A percentile compares a stretch with the other conserved stretches of the same genome.
These are phyloP conservation scores for Camellia japonica DNA, from an alignment of 148 eudicot genomes.

Conservation along the genomic window DNA sequence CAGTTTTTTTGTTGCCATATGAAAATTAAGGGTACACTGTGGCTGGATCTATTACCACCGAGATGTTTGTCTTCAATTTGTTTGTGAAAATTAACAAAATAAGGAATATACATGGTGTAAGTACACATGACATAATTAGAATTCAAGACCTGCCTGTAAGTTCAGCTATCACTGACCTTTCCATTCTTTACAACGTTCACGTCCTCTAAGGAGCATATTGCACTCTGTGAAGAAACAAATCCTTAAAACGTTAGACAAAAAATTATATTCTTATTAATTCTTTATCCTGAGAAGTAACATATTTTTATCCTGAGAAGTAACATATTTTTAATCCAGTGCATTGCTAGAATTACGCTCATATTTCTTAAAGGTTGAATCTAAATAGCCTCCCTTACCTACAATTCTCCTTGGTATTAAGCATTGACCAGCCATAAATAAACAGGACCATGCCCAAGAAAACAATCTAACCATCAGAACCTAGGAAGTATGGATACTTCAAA, in stretches of 20 bases:
- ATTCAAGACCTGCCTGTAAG: neutral
- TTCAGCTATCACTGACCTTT: constrained; percentile 49
- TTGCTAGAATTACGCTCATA: neutral
- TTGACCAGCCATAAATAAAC: neutral
- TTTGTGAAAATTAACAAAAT: neutral
- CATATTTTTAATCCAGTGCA: neutral
- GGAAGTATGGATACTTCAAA: too few relatives aligned
- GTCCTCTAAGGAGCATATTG: constrained; percentile 84
- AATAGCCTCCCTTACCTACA: neutral
- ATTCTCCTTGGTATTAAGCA: neutral
- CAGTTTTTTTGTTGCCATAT: neutral
- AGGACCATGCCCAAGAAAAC: neutral
- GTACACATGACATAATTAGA: neutral
- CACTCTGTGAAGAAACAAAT: constrained; percentile 49
- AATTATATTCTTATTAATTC: neutral
- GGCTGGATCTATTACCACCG: neutral
- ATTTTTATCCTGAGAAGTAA: neutral
- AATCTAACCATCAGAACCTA: neutral
- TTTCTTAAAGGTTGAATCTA: neutral
- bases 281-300: neutral
- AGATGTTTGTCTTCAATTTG: neutral
- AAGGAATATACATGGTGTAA: neutral
- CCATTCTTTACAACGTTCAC: constrained; percentile 60
- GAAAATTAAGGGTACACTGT: neutral
- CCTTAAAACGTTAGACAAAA: constrained; percentile 3